phyloP scores from a whole-genome alignment of 306 rosid genomes.

The Acmispon strigosus region DNA sequence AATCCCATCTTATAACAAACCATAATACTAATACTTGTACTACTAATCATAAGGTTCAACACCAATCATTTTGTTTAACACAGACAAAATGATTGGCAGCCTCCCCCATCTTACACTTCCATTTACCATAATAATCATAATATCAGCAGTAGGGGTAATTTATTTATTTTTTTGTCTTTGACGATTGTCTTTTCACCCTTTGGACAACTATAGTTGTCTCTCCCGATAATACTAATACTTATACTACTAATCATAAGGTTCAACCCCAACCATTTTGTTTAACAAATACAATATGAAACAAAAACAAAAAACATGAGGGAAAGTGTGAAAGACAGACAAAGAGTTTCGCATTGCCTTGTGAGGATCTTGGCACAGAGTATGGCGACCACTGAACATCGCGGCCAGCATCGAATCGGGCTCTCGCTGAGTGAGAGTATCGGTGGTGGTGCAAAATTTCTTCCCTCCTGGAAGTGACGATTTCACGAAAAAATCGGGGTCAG shows the following conservation, averaged over 20 bases:
- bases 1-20: too few species aligned
- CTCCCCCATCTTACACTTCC: too few species aligned
- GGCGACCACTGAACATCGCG: constrained; percentile 96
- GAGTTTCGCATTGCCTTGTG: constrained; percentile 29
- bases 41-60: too few species aligned
- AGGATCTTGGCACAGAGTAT: constrained; percentile 52
- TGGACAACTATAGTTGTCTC: too few species aligned
- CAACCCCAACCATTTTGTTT: neutral
- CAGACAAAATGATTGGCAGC: too few species aligned
- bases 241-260: neutral
- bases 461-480: constrained; percentile 48
- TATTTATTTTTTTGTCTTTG: too few species aligned
- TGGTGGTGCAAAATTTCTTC: constrained; percentile 71
- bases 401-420: constrained; percentile 95
- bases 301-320: neutral
- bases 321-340: neutral
- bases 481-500: neutral
- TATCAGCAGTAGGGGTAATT: too few species aligned
- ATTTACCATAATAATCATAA: too few species aligned
- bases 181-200: too few species aligned
- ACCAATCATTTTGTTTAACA: too few species aligned
- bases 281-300: neutral
- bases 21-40: too few species aligned
- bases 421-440: constrained; percentile 69
- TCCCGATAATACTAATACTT: too few species aligned